Evolutionary conservation across 1,139 yeast species (phyloP), one percentile per base, ranked within the genome.

Genomic region (Geotrichum cucujoidarum): DNA sequence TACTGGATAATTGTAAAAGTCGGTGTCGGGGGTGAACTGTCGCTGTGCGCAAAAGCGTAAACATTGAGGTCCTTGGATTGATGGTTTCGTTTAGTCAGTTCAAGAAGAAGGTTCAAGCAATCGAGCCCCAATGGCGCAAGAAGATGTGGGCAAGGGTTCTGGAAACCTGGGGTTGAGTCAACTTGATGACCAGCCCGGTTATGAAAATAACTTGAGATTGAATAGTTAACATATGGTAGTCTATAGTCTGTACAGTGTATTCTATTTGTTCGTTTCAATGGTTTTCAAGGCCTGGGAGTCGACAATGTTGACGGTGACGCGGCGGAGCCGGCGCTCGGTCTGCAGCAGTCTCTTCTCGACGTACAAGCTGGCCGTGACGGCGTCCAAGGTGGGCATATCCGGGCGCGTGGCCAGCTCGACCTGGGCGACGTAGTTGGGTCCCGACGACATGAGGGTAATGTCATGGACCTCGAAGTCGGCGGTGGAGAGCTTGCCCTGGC

Each of bases 241-340:
- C 11, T 4, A 34, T 16, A 14, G 14, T 21, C 16, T 45, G n/a
- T 25, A 8, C 3, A 24, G 16, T 10, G 22, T 18, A 7, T 30
- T 36, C 4, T n/a, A 20, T 32, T 22, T 13, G 21, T 34, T 22
- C 32, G 35, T 22, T 44, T 33, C 35, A 20, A 29, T 22, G 25
- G 35, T 22, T 44, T 33, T 31, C 11, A 50, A 14, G n/a, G 48
- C 32, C 13, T 36, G 44, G 21, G 22, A 33, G 35, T 52, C 53
- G 20, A 51, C 60, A 48, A 66, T 63, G 47, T 66, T 69, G 17
- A 70, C 63, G 6, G 67, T 58, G 14, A 69, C 64, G 31, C 63
- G 60, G 55, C 69, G 69, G 29, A 71, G 53, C 33, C 64, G 57
- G 11, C 53, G 65, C 58, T 58, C 70, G 40, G 50, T 60, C 53